phyloP scores from a whole-genome alignment of 2,329 filamentous ascomycete species.

The Diplodia intermedia region DNA sequence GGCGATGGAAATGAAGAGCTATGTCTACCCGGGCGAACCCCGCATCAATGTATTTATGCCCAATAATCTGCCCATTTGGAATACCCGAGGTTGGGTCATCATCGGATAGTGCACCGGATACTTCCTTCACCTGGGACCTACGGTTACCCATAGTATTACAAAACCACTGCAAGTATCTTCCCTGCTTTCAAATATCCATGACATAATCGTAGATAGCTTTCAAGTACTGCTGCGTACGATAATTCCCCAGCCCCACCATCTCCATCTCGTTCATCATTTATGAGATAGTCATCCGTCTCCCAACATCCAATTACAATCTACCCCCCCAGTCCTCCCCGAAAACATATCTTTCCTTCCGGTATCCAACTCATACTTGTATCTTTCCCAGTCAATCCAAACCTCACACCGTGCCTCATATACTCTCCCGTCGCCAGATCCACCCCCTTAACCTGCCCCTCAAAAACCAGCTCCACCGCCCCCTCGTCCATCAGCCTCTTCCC shows the following conservation, averaged over 20 bases:
- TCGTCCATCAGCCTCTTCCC: conserved; percentile 48
- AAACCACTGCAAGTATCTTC: too few relatives aligned
- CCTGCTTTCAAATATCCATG: background rate
- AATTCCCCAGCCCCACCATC: conserved; percentile 6
- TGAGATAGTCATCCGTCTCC: conserved; percentile 35
- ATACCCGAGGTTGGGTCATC: background rate
- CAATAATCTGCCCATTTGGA: background rate
- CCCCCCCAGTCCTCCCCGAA: conserved; percentile 38
- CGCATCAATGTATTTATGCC: background rate
- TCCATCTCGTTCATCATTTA: conserved; percentile 38
- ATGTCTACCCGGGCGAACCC: background rate
- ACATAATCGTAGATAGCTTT: background rate
- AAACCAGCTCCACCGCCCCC: background rate
- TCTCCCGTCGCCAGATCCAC: background rate
- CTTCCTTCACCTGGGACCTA: too few relatives aligned
- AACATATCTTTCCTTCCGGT: conserved; percentile 22
- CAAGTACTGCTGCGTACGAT: background rate
- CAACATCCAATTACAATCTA: conserved; percentile 35
- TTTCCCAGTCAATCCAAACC: background rate
- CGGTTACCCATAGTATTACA: too few relatives aligned
- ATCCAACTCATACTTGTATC: background rate
- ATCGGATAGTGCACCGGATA: too few relatives aligned
- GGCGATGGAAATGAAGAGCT: background rate
- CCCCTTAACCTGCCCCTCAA: background rate
- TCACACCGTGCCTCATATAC: background rate